A percentile compares a stretch with the other conserved stretches of the same genome.
phyloP scores from a whole-genome alignment of 2,329 filamentous ascomycete species.

The Aspergillus transmontanensis region DNA sequence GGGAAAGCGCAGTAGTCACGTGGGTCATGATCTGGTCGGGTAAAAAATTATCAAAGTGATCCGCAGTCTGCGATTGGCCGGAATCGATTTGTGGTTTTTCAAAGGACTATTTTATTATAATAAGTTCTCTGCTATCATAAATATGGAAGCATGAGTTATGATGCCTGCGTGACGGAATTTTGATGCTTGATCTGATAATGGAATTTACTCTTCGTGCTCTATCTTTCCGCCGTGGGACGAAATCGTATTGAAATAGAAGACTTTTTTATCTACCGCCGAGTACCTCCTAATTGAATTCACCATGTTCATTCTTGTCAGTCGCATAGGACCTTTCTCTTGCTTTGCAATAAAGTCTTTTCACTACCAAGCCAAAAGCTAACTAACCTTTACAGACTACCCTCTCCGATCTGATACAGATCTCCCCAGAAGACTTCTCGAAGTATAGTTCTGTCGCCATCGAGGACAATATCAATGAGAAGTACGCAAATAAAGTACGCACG shows the following conservation, averaged over 20 bases:
- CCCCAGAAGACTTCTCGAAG: conserved; percentile 84
- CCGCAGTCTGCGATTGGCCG: conserved; percentile 24
- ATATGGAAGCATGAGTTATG: conserved; percentile 1
- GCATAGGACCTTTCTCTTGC: conserved; percentile 21
- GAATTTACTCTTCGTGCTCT: conserved; percentile 10
- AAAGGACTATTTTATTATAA: background rate
- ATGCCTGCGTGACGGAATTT: conserved; percentile 1
- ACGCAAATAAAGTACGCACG: conserved; percentile 76
- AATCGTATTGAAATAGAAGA: conserved; percentile 13
- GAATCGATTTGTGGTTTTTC: conserved; percentile 4
- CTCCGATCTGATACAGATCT: conserved; percentile 90
- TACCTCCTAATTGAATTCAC: conserved; percentile 12
- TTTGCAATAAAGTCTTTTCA: background rate
- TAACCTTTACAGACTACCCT: conserved; percentile 72
- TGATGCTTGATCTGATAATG: conserved; percentile 19
- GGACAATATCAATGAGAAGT: conserved; percentile 96
- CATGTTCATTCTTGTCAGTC: conserved; percentile 56
- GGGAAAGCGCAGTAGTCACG: conserved; percentile 16
- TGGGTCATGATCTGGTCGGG: conserved; percentile 1
- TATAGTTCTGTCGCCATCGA: conserved; percentile 80
- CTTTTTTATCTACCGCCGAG: conserved; percentile 5
- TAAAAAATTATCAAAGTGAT: conserved; percentile 22
- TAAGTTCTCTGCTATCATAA: conserved; percentile 8
- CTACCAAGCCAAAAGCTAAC: conserved; percentile 11
- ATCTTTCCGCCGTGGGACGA: conserved; percentile 11